A percentile compares a stretch with the other conserved stretches of the same genome.
phyloP scores from a whole-genome alignment of 345 rosid genomes.

The Iberis pinnata region DNA sequence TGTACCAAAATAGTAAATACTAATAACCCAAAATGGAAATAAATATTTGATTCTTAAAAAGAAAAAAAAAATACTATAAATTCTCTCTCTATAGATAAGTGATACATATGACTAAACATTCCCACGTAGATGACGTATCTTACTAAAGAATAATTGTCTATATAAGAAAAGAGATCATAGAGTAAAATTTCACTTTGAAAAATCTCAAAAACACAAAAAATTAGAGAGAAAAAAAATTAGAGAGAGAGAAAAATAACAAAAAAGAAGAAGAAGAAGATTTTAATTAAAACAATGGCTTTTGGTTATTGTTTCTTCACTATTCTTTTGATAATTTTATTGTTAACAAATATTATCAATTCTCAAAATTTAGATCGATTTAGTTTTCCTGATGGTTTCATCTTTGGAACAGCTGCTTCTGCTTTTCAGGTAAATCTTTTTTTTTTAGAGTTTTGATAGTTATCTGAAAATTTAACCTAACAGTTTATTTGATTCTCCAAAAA shows the following conservation, averaged over 20 bases:
- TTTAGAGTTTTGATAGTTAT: neutral
- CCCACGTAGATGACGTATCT: constrained; percentile 25
- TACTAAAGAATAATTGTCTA: constrained; percentile 11
- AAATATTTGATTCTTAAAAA: neutral
- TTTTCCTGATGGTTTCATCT: constrained; percentile 53
- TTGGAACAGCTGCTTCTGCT: constrained; percentile 73
- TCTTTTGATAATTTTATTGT: constrained; percentile 8
- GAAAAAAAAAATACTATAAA: neutral
- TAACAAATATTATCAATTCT: constrained; percentile 1
- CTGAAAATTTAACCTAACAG: too few relatives aligned
- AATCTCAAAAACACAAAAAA: constrained; percentile 4
- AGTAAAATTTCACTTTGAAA: constrained; percentile 15
- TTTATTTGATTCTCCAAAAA: too few relatives aligned
- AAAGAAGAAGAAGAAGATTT: too few relatives aligned
- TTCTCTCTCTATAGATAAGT: neutral
- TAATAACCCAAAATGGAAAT: constrained; percentile 19
- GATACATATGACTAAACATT: constrained; percentile 10
- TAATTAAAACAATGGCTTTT: constrained; percentile 21
- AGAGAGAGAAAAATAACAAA: neutral
- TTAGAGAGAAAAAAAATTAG: neutral
- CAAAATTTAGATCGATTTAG: constrained; percentile 27
- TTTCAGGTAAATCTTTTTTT: constrained; percentile 49
- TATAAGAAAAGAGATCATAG: constrained; percentile 17
- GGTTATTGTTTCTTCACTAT: constrained; percentile 4
- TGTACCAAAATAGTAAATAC: neutral